phyloP scores from a whole-genome alignment of 2,329 filamentous ascomycete species.

The Phaeosphaeriaceae sp. region DNA sequence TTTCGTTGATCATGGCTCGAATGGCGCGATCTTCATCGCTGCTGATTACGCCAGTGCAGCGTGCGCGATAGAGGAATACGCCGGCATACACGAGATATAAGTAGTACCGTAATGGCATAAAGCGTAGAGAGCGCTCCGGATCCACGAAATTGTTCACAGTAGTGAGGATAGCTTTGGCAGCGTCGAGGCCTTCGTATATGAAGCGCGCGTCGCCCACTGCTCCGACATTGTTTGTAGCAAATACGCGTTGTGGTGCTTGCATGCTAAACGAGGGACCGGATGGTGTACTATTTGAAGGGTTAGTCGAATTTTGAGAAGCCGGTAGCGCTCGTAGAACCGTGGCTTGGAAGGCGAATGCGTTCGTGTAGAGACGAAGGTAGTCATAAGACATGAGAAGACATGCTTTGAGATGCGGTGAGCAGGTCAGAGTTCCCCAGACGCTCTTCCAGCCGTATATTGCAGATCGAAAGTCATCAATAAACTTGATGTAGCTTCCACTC shows the following conservation, averaged over 20 bases:
- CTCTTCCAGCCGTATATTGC: constrained; percentile 75
- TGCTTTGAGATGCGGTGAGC: constrained; percentile 70
- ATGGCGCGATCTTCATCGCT: constrained; percentile 56
- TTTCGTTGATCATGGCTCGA: constrained; percentile 55
- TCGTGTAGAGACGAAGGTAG: constrained; percentile 75
- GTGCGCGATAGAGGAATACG: constrained; percentile 57
- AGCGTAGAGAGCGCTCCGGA: constrained; percentile 54
- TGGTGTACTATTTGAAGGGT: constrained; percentile 3
- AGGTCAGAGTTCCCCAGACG: constrained; percentile 70
- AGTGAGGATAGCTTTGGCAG: constrained; percentile 57
- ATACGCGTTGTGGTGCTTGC: constrained; percentile 51
- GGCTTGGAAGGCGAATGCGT: constrained; percentile 77
- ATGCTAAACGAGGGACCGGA: constrained; percentile 19
- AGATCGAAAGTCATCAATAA: constrained; percentile 74
- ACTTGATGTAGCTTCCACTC: constrained; percentile 75
- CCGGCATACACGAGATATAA: constrained; percentile 58
- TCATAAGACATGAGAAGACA: constrained; percentile 74
- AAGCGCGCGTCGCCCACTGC: constrained; percentile 57
- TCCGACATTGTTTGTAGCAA: constrained; percentile 56
- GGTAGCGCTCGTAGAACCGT: constrained; percentile 60
- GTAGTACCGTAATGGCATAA: constrained; percentile 58
- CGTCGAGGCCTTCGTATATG: constrained; percentile 59
- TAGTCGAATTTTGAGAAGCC: constrained; percentile 22
- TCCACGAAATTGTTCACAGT: constrained; percentile 59
- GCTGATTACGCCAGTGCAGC: constrained; percentile 56